These are phyloP conservation scores for Agrocybe praecox DNA, from an alignment of 768 basidiomycete species.

Conservation along the genomic window DNA sequence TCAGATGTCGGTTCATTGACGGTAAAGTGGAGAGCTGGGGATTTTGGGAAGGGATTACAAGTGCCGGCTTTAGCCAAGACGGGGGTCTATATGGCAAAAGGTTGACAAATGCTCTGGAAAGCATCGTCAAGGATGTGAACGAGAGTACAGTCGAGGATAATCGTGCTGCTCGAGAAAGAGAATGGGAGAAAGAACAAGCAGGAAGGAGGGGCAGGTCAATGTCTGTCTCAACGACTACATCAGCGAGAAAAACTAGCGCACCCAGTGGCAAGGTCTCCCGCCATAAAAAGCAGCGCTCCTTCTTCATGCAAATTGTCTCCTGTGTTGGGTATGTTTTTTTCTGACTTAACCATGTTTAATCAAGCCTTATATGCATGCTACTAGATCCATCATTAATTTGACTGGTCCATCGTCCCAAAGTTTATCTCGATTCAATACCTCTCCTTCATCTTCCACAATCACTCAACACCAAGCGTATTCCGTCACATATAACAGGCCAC, in stretches of 20 bases:
- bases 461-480: conserved; percentile 11
- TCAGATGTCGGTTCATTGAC: conserved; percentile 61
- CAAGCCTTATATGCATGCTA: not conserved
- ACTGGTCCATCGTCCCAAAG: conserved; percentile 29
- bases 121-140: conserved; percentile 55
- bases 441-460: conserved; percentile 21
- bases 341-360: conserved; percentile 1
- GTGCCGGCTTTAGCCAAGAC: conserved; percentile 10
- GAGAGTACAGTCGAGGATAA: conserved; percentile 47
- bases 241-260: conserved; percentile 4
- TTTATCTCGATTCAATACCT: conserved; percentile 24
- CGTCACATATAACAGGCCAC: conserved; percentile 21
- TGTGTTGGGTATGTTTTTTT: conserved; percentile 50
- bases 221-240: conserved; percentile 3
- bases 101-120: conserved; percentile 45
- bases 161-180: conserved; percentile 33
- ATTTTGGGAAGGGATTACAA: conserved; percentile 26
- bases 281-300: conserved; percentile 72
- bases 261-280: conserved; percentile 36
- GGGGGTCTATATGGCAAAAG: conserved; percentile 12
- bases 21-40: conserved; percentile 53
- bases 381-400: conserved; percentile 31
- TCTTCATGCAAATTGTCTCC: conserved; percentile 61
- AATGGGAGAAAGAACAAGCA: conserved; percentile 27
- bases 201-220: conserved; percentile 24